Evolutionary conservation across 2,329 filamentous ascomycete species (phyloP).

Genomic region (Pyrenophora seminiperda): DNA sequence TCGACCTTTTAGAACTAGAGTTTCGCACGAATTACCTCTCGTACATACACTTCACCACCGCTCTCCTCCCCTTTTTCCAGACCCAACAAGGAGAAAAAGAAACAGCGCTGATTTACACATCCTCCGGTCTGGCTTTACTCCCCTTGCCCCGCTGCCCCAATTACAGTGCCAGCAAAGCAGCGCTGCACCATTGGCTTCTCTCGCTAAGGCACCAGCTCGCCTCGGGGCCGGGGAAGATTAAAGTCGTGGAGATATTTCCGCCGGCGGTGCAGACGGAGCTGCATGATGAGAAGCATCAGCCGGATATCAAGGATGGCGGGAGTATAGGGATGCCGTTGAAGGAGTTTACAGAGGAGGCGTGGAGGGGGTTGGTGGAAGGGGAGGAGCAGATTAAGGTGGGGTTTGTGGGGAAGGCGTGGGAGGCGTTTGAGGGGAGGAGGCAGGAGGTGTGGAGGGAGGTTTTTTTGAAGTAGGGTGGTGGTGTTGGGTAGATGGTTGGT

Average conservation of each 20-base stretch:
- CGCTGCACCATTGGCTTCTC: constrained; percentile 60
- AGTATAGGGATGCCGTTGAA: constrained; percentile 60
- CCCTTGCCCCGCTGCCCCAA: constrained; percentile 56
- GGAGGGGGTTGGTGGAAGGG: constrained; percentile 52
- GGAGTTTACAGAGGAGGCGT: constrained; percentile 59
- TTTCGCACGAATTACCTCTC: constrained; percentile 59
- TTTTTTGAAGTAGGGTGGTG: constrained; percentile 8
- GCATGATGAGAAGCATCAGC: constrained; percentile 61
- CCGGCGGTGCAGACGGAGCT: constrained; percentile 63
- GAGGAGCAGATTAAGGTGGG: constrained; percentile 61
- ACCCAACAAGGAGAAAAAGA: constrained; percentile 49
- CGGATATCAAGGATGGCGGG: constrained; percentile 57
- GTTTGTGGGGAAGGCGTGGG: constrained; percentile 48
- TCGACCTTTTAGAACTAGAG: constrained; percentile 52
- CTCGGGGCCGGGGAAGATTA: constrained; percentile 53
- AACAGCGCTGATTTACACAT: constrained; percentile 55
- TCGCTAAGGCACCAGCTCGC: constrained; percentile 58
- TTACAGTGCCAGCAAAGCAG: constrained; percentile 63
- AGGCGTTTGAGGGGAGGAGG: constrained; percentile 56
- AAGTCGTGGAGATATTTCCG: constrained; percentile 61
- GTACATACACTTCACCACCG: constrained; percentile 56
- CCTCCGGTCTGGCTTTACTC: constrained; percentile 57
- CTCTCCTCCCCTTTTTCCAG: constrained; percentile 58
- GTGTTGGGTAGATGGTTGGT: neutral
- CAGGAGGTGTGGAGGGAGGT: constrained; percentile 48